Conservation (phyloP, 441 rosid species). For the Capsella rubella region DNA sequence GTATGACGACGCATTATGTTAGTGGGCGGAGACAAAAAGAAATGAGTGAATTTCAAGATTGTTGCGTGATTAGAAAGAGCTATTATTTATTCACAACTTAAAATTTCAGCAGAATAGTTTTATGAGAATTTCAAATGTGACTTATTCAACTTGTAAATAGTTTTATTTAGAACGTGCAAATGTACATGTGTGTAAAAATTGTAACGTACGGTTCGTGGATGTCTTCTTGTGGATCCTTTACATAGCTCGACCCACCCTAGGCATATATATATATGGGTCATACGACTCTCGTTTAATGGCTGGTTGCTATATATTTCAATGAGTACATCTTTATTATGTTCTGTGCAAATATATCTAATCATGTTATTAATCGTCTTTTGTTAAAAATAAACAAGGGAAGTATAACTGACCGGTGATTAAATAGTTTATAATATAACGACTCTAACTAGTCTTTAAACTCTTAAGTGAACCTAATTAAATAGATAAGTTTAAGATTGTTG, state of each 20-base stretch:
- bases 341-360: not conserved
- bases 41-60: slow-evolving; percentile 43
- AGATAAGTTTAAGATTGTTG: not conserved
- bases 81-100: slow-evolving; percentile 27
- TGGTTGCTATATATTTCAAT: not conserved
- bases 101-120: not conserved
- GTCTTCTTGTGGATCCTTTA: not conserved
- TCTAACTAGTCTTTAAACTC: not conserved
- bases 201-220: slow-evolving; percentile 14
- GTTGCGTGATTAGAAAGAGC: slow-evolving; percentile 32
- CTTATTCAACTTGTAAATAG: not conserved
- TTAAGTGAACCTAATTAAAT: too few species aligned
- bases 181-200: slow-evolving; percentile 9
- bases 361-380: not conserved
- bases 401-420: not conserved
- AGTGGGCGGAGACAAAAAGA: slow-evolving; percentile 43
- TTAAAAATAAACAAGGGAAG: not conserved
- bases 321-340: not conserved
- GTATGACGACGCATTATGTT: slow-evolving; percentile 38
- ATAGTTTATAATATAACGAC: not conserved
- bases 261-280: not conserved
- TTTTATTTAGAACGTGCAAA: not conserved
- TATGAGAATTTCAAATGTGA: slow-evolving; percentile 1
- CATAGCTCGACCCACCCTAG: not conserved
- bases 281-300: not conserved